These are phyloP conservation scores for Neofusicoccum umdonicola DNA, from an alignment of 2,329 filamentous ascomycete genomes.

Conservation along the genomic window DNA sequence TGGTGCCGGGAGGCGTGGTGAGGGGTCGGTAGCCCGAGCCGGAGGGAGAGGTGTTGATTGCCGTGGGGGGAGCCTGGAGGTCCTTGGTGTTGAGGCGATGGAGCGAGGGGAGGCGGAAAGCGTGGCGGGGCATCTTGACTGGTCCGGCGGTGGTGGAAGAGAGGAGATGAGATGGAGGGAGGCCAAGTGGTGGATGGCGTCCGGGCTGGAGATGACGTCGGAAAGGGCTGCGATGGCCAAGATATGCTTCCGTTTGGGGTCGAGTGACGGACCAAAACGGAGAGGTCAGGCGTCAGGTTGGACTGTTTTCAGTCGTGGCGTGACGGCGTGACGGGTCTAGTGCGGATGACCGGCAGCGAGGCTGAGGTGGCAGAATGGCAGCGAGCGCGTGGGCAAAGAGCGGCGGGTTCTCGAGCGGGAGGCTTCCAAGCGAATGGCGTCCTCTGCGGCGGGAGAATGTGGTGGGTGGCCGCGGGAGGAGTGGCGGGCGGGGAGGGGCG, in stretches of 20 bases:
- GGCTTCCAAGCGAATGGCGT: conserved; percentile 6
- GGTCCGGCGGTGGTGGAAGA: neutral
- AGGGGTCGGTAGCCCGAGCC: neutral
- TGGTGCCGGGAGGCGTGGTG: neutral
- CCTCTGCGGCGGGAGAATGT: conserved; percentile 33
- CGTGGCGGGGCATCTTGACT: conserved; percentile 5
- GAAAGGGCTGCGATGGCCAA: neutral
- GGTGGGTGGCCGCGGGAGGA: conserved; percentile 32
- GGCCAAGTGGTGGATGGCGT: neutral
- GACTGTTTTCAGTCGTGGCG: conserved; percentile 1
- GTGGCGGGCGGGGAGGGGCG: neutral
- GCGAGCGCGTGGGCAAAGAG: neutral
- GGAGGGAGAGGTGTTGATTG: neutral
- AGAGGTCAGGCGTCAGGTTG: neutral
- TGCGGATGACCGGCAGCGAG: conserved; percentile 1
- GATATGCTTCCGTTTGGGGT: neutral
- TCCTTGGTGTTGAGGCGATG: conserved; percentile 17
- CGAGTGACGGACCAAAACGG: neutral
- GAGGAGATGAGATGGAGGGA: neutral
- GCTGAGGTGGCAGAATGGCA: neutral
- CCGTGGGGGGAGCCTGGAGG: neutral
- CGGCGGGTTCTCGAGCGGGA: neutral
- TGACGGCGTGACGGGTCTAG: neutral
- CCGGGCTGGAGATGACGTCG: neutral
- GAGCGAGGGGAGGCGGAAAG: conserved; percentile 16